These are phyloP conservation scores for Paramecium bursaria DNA, from an alignment of 73 alveolate species.

Conservation along the genomic window DNA sequence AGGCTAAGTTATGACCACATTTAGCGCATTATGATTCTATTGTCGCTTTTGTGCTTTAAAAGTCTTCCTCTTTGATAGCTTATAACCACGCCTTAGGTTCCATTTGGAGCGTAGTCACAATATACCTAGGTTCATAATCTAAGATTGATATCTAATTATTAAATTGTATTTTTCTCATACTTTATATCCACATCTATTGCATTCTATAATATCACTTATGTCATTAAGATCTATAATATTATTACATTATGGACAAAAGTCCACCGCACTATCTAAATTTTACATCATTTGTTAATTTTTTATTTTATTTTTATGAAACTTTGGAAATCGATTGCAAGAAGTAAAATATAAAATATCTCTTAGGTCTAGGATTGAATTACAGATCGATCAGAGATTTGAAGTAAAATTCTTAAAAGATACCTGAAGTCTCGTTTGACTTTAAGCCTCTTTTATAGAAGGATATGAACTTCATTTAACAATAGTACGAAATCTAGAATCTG, in stretches of 20 bases:
- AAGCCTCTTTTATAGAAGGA: conserved; percentile 1
- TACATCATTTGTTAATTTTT: conserved; percentile 40
- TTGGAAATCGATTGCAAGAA: conserved; percentile 1
- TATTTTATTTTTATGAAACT: neutral
- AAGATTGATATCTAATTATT: neutral
- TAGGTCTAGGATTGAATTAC: neutral
- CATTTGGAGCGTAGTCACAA: conserved; percentile 40
- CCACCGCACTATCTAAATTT: conserved; percentile 69
- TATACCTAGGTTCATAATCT: conserved; percentile 32
- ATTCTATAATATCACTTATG: conserved; percentile 51
- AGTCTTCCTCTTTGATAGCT: conserved; percentile 66
- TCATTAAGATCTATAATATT: conserved; percentile 64
- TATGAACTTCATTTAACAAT: neutral
- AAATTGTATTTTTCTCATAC: neutral
- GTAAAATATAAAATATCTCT: conserved; percentile 8
- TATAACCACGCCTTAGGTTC: conserved; percentile 61
- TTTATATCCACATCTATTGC: conserved; percentile 57
- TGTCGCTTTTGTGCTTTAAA: conserved; percentile 78
- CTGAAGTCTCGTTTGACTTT: conserved; percentile 27
- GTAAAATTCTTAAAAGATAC: conserved; percentile 14
- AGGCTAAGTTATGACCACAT: conserved; percentile 85
- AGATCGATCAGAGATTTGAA: neutral
- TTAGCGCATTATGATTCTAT: conserved; percentile 90
- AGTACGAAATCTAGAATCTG: neutral
- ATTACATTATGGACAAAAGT: conserved; percentile 69